These are phyloP conservation scores for Lipomyces yamanashiensis DNA, from an alignment of 805 yeast species.

Conservation along the genomic window DNA sequence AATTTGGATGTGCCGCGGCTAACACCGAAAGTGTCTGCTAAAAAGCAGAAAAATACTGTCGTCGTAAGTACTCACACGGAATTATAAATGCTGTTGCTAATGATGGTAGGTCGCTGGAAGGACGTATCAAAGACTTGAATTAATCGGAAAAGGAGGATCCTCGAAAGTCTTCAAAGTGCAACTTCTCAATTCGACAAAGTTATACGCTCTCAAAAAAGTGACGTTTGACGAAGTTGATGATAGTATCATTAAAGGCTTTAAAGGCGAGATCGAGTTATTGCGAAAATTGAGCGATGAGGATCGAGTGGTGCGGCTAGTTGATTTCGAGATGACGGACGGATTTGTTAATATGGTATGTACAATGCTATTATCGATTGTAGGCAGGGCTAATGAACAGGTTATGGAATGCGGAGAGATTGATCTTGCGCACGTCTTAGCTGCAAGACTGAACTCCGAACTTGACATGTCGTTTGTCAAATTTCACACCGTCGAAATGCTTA, in stretches of 20 bases:
- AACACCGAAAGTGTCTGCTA: conserved; percentile 22
- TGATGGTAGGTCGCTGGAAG: conserved; percentile 45
- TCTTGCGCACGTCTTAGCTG: conserved; percentile 75
- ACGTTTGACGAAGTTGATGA: conserved; percentile 77
- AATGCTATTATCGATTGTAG: background rate
- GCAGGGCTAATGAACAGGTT: conserved; percentile 17
- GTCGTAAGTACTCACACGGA: conserved; percentile 50
- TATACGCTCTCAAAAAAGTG: conserved; percentile 82
- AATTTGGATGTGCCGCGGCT: conserved; percentile 31
- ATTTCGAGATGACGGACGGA: conserved; percentile 68
- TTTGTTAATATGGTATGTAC: conserved; percentile 61
- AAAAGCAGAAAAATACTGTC: conserved; percentile 43
- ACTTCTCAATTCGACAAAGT: conserved; percentile 53
- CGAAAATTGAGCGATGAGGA: conserved; percentile 60
- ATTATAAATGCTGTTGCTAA: background rate
- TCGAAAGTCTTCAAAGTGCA: conserved; percentile 87
- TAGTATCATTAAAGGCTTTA: conserved; percentile 72
- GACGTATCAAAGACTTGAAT: conserved; percentile 73
- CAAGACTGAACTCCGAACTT: conserved; percentile 55
- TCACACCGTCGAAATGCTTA: conserved; percentile 75
- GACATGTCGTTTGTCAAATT: conserved; percentile 79
- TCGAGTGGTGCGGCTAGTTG: conserved; percentile 79
- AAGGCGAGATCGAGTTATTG: conserved; percentile 85
- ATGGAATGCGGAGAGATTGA: conserved; percentile 97
- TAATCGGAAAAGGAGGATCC: conserved; percentile 89